Base-by-base conservation (phyloP, 139 green algal genomes). In the Micractinium conductrix region DNA sequence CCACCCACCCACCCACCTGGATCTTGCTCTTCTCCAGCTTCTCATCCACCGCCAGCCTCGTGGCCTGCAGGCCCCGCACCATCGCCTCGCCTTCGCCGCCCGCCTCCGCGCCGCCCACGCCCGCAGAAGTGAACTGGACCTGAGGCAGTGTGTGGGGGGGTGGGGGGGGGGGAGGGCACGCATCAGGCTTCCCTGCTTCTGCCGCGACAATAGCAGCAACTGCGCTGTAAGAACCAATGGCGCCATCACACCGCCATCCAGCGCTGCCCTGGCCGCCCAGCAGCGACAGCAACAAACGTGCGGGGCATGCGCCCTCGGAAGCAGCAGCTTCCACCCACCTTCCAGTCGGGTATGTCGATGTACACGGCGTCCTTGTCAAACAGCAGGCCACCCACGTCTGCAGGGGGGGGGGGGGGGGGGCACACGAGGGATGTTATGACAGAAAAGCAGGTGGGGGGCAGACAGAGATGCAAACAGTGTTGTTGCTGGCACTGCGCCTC, bases 301-400 rank as follows among this genome's bases (percentile, higher is more conserved):
- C n/a, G n/a, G n/a, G n/a, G n/a, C n/a, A n/a, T n/a, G n/a, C n/a
- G n/a, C n/a, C n/a, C n/a, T n/a, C n/a, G n/a, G n/a, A n/a, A n/a
- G n/a, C n/a, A n/a, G n/a, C n/a, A n/a, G n/a, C n/a, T n/a, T 24
- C 78, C 44, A 48, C 81, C 21, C 80, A 98, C 94, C 91, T 99
- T 98, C 92, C 94, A 98, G 89, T 99, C 96, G 17, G 95, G 94
- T 65, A 99, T 97, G 87, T 99, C 94, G 60, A 99, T 95, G 88
- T 99, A 99, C 28, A 98, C 93, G 1, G 96, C 97, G 58, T 99
- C 97, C 83, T 96, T 95, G 91, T 99, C 97, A 83, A 98, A 99
- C 87, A 98, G 89, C 80, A 99, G 89, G 12, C 96, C 96, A 0
- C 96, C 97, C n/a, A 98, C 78, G n/a, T 83, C 78, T 83, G 60